A percentile compares a stretch with the other conserved stretches of the same genome.
These are phyloP conservation scores for Graphilbum fragrans DNA, from an alignment of 2,329 filamentous ascomycete species.

Conservation along the genomic window DNA sequence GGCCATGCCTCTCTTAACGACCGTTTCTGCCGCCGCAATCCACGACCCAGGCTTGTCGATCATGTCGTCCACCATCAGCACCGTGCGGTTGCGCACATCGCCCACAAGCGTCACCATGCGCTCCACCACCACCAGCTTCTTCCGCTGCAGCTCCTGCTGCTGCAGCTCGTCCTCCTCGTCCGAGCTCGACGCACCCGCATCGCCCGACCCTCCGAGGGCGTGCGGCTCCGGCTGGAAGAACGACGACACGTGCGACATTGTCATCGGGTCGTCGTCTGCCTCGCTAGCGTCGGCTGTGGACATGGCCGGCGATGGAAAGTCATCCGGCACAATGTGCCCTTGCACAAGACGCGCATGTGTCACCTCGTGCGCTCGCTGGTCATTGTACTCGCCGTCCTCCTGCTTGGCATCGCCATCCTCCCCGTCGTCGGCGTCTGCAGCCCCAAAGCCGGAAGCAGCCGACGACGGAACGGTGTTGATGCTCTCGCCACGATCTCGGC, in stretches of 20 bases:
- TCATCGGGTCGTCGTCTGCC: slow-evolving; percentile 71
- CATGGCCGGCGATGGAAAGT: slow-evolving; percentile 67
- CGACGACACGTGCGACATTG: slow-evolving; percentile 65
- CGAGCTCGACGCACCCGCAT: slow-evolving; percentile 72
- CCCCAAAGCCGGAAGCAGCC: neutral
- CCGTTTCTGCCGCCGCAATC: slow-evolving; percentile 95
- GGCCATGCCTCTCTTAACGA: slow-evolving; percentile 82
- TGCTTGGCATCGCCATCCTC: slow-evolving; percentile 22
- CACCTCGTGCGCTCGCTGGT: slow-evolving; percentile 76
- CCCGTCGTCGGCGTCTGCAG: neutral
- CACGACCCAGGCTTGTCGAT: slow-evolving; percentile 95
- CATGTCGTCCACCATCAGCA: slow-evolving; percentile 97
- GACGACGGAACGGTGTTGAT: neutral
- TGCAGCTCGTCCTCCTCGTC: slow-evolving; percentile 81
- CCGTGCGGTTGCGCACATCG: slow-evolving; percentile 75
- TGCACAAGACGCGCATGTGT: slow-evolving; percentile 85
- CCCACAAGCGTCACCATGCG: slow-evolving; percentile 97
- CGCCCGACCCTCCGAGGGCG: slow-evolving; percentile 71
- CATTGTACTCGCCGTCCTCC: slow-evolving; percentile 47
- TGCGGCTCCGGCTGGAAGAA: slow-evolving; percentile 59
- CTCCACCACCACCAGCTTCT: slow-evolving; percentile 65
- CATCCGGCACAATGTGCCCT: slow-evolving; percentile 90
- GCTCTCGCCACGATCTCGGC: neutral
- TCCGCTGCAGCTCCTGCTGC: slow-evolving; percentile 21
- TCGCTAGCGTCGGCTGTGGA: slow-evolving; percentile 57